Base-by-base conservation (phyloP, 768 basidiomycete genomes). In the Amanita rubescens region DNA sequence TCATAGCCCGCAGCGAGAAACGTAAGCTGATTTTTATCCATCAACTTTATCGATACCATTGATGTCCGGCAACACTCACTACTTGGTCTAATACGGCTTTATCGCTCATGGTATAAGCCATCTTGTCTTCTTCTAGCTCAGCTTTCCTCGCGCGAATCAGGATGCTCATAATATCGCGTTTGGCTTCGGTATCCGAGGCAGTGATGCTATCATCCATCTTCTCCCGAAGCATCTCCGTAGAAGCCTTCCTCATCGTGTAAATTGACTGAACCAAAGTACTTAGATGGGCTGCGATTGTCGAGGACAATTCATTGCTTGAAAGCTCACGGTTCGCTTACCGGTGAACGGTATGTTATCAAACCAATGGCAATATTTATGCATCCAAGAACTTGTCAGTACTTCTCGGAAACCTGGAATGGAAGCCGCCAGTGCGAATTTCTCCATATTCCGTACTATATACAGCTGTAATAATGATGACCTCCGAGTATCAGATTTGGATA, bases 11-110 rank as follows among this genome's bases (percentile, higher is more conserved):
- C 73, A 17, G 69, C 69, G 24, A 75, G 61, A 59, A 75, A 75
- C 3, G 74, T 75, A 30, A 75, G 59, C 71, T 73, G 22, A 19
- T 11, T 43, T 43, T 43, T 43, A n/a, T 5, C 4, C 17, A 3
- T 43, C 20, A 43, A 22, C 6, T 43, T 43, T 22, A 17, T 19
- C 38, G 42, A 22, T 43, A 11, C 8, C 42, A 43, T 43, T 5
- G 17, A n/a, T 5, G 22, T 19, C 20, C 20, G 5, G 10, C 17
- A 15, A 47, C 24, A 22, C 48, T 35, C 24, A 70, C 69, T 24
- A 73, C 68, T 61, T 74, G 73, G 41, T 72, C 72, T 55, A 74
- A 65, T 68, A 74, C 68, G 5, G 65, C 69, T 20, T 60, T 58
- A 53, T 72, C 70, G 22, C 59, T 67, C 70, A 73, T 71, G 3